Evolutionary conservation across 2,329 filamentous ascomycete genomes (phyloP).

Genomic region (Coniochaeta prunicola): DNA sequence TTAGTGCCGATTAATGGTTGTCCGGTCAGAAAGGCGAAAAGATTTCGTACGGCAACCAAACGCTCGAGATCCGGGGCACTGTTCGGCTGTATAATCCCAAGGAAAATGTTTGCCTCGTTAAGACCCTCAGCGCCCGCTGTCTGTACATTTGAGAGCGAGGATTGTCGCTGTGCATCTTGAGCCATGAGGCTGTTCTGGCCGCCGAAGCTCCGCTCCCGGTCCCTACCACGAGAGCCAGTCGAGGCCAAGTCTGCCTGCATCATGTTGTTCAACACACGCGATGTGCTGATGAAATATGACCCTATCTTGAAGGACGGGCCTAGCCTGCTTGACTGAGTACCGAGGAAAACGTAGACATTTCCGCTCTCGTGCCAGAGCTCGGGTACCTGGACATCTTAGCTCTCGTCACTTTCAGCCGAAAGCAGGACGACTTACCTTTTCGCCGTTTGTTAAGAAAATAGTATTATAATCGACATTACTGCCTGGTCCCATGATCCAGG

Average conservation of each 20-base stretch:
- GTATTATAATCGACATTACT: slow-evolving; percentile 49
- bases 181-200: slow-evolving; percentile 39
- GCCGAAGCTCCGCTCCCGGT: slow-evolving; percentile 35
- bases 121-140: slow-evolving; percentile 28
- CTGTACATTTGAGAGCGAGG: slow-evolving; percentile 26
- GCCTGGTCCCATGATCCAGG: slow-evolving; percentile 51
- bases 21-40: slow-evolving; percentile 59
- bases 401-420: not conserved
- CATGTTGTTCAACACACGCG: slow-evolving; percentile 45
- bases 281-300: slow-evolving; percentile 45
- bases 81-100: slow-evolving; percentile 30
- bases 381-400: slow-evolving; percentile 40
- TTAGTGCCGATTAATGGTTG: slow-evolving; percentile 56
- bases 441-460: slow-evolving; percentile 40
- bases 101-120: slow-evolving; percentile 43
- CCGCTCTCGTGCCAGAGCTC: slow-evolving; percentile 59
- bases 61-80: slow-evolving; percentile 43
- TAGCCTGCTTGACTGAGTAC: slow-evolving; percentile 38
- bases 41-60: slow-evolving; percentile 52
- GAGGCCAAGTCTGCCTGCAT: slow-evolving; percentile 36
- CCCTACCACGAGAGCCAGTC: slow-evolving; percentile 23
- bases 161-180: slow-evolving; percentile 37
- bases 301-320: slow-evolving; percentile 56
- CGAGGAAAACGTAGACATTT: slow-evolving; percentile 50
- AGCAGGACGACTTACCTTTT: slow-evolving; percentile 36